Conservation (phyloP, 228 moss, liverwort and hornwort genomes). For the Sphagnum magellanicum region DNA sequence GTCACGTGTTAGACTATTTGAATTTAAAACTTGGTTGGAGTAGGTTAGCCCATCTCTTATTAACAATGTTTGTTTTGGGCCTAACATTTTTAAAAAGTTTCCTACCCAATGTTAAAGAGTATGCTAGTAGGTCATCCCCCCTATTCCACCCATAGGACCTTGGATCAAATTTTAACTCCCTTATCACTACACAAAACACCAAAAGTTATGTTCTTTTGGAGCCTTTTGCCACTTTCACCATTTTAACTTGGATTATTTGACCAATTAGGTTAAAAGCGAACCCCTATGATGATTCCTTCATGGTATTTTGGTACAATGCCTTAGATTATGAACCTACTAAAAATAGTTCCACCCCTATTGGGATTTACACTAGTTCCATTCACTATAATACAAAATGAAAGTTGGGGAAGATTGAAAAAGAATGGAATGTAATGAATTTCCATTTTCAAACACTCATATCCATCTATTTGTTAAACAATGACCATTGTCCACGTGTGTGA, state of each 20-base stretch:
- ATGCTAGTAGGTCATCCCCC: no score
- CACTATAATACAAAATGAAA: not conserved
- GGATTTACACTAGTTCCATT: not conserved
- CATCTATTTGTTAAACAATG: not conserved
- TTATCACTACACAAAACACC: not conserved
- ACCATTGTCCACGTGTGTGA: not conserved
- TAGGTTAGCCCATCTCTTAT: no score
- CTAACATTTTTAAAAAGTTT: no score
- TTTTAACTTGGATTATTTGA: not conserved
- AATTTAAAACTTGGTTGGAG: no score
- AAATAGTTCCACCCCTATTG: not conserved
- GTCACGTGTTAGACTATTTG: no score
- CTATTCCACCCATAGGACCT: no score
- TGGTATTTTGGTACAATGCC: not conserved
- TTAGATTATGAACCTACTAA: not conserved
- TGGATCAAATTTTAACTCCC: no score
- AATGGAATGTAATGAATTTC: not conserved
- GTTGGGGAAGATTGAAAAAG: not conserved
- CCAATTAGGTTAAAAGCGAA: not conserved
- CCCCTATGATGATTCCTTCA: not conserved
- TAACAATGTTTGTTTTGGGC: no score
- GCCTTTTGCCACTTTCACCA: not conserved
- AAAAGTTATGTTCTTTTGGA: not conserved
- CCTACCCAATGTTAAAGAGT: no score
- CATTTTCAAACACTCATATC: not conserved